phyloP scores from a whole-genome alignment of 306 rosid genomes.

The Vigna mungo region DNA sequence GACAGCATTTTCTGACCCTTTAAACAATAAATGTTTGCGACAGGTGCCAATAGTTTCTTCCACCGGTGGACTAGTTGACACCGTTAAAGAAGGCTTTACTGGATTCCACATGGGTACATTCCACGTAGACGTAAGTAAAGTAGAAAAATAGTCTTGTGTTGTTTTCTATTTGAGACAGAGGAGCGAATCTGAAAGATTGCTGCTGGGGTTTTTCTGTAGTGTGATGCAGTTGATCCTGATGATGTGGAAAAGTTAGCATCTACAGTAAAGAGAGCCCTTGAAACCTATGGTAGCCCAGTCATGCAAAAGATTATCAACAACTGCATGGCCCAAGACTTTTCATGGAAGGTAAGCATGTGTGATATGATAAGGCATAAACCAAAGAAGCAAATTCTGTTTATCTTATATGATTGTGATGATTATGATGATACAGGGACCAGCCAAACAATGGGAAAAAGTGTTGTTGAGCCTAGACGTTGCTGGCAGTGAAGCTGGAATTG shows the following conservation, averaged over 20 bases:
- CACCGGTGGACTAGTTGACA: slow-evolving; percentile 89
- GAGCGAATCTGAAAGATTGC: slow-evolving; percentile 13
- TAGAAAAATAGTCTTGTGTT: not conserved
- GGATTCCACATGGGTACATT: slow-evolving; percentile 81
- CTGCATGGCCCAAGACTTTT: slow-evolving; percentile 82
- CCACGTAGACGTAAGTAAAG: slow-evolving; percentile 58
- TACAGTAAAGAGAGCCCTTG: slow-evolving; percentile 60
- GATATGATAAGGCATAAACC: slow-evolving; percentile 8
- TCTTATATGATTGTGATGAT: slow-evolving; percentile 11
- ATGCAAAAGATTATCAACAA: slow-evolving; percentile 60
- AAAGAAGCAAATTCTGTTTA: slow-evolving; percentile 17
- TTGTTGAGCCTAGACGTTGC: slow-evolving; percentile 73
- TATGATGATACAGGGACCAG: slow-evolving; percentile 69
- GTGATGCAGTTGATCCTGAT: slow-evolving; percentile 71
- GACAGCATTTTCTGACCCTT: slow-evolving; percentile 3
- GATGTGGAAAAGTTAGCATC: slow-evolving; percentile 63
- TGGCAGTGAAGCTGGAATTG: slow-evolving; percentile 66
- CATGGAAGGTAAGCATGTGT: slow-evolving; percentile 74
- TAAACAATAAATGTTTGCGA: slow-evolving; percentile 5
- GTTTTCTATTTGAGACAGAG: slow-evolving; percentile 2
- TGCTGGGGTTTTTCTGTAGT: slow-evolving; percentile 54
- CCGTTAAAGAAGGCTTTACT: slow-evolving; percentile 82
- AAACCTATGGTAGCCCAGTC: slow-evolving; percentile 50
- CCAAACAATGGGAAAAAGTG: slow-evolving; percentile 78
- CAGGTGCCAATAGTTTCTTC: slow-evolving; percentile 84